Percentiles rank a stretch among this genome's conserved stretches.
Conservation (phyloP, 352 stramenopile genomes). For the Phytophthora niederhauseri region DNA sequence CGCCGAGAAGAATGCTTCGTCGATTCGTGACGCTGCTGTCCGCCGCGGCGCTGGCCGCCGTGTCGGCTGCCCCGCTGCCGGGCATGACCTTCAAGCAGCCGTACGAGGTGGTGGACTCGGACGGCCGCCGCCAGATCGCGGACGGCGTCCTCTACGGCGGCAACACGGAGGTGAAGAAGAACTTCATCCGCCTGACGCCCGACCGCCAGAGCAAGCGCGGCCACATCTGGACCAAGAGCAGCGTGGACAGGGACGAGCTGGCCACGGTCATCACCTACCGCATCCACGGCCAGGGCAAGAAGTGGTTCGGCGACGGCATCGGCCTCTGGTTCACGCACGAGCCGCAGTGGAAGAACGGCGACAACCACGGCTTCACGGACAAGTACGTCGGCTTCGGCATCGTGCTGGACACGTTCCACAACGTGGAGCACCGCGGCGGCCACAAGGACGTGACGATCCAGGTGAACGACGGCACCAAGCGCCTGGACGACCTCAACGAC, state of each 20-base stretch:
- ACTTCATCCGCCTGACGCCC: slow-evolving; percentile 81
- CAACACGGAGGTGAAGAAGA: slow-evolving; percentile 78
- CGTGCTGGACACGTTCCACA: slow-evolving; percentile 81
- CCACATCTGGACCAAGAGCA: slow-evolving; percentile 67
- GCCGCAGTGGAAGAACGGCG: slow-evolving; percentile 51
- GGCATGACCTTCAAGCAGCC: slow-evolving; percentile 69
- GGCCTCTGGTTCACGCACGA: slow-evolving; percentile 78
- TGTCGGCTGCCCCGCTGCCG: slow-evolving; percentile 29
- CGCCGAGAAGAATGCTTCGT: slow-evolving; percentile 26
- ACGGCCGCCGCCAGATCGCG: slow-evolving; percentile 66
- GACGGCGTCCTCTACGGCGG: slow-evolving; percentile 60
- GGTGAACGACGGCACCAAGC: slow-evolving; percentile 81
- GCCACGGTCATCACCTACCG: slow-evolving; percentile 71
- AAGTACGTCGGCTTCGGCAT: slow-evolving; percentile 77
- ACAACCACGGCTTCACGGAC: slow-evolving; percentile 81
- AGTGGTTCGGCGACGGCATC: slow-evolving; percentile 84
- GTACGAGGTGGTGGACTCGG: slow-evolving; percentile 59
- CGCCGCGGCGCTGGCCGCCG: slow-evolving; percentile 25
- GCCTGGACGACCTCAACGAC: slow-evolving; percentile 67
- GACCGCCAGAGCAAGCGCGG: slow-evolving; percentile 85
- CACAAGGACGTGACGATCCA: slow-evolving; percentile 86
- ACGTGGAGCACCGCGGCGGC: slow-evolving; percentile 75
- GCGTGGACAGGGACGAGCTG: slow-evolving; percentile 56
- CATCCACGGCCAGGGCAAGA: slow-evolving; percentile 77
- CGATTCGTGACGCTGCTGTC: slow-evolving; percentile 36